Conservation (phyloP, 2,329 filamentous ascomycete species). For the Colletotrichum spaethianum region DNA sequence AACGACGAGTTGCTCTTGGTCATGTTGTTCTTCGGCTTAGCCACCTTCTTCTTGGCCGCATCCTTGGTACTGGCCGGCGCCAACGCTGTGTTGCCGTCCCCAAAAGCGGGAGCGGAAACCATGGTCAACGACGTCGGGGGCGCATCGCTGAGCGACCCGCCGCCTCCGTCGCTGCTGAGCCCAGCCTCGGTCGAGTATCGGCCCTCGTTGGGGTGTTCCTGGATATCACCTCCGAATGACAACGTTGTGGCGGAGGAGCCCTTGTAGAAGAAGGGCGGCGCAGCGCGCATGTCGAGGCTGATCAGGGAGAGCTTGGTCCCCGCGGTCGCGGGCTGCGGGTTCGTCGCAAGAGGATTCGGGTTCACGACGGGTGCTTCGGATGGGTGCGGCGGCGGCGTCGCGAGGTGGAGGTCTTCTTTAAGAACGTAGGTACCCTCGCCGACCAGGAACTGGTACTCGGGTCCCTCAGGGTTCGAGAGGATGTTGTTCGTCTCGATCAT, state of each 20-base stretch:
- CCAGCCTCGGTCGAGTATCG: slow-evolving; percentile 73
- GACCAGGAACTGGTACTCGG: slow-evolving; percentile 91
- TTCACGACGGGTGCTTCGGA: slow-evolving; percentile 91
- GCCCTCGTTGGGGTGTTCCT: slow-evolving; percentile 73
- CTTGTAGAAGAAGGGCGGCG: slow-evolving; percentile 68
- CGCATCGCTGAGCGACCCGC: slow-evolving; percentile 67
- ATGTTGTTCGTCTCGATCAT: slow-evolving; percentile 96
- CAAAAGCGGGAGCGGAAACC: slow-evolving; percentile 78
- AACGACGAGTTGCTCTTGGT: slow-evolving; percentile 99
- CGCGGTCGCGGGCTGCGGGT: slow-evolving; percentile 83
- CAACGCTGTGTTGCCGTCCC: slow-evolving; percentile 86
- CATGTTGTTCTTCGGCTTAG: slow-evolving; percentile 97
- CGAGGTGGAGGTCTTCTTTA: slow-evolving; percentile 91
- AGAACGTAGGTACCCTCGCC: slow-evolving; percentile 97
- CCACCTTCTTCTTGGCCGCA: slow-evolving; percentile 77
- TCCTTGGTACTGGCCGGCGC: slow-evolving; percentile 76
- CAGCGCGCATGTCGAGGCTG: slow-evolving; percentile 74
- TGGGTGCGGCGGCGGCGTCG: slow-evolving; percentile 94
- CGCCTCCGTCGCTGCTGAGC: slow-evolving; percentile 69
- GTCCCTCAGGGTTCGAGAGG: slow-evolving; percentile 82
- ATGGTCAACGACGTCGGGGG: slow-evolving; percentile 56
- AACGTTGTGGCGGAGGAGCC: slow-evolving; percentile 66
- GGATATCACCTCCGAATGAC: slow-evolving; percentile 66
- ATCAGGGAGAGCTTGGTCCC: slow-evolving; percentile 89
- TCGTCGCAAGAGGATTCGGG: slow-evolving; percentile 91